These are phyloP conservation scores for Penicillium sp. DNA, from an alignment of 2,329 filamentous ascomycete genomes.

Conservation along the genomic window DNA sequence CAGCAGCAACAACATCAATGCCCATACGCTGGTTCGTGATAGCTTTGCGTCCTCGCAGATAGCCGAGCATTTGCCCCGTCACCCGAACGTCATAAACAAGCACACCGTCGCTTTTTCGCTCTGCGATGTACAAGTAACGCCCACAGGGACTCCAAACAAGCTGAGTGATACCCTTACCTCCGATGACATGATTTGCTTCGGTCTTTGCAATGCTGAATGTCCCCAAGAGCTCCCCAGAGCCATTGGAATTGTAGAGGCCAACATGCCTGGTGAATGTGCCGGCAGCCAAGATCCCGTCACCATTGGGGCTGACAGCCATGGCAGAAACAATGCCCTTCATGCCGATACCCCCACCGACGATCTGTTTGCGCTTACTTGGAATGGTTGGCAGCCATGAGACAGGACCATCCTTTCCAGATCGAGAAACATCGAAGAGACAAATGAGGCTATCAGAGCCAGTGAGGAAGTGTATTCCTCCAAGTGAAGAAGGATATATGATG, in stretches of 20 bases:
- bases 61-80: slow-evolving; percentile 52
- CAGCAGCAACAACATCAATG: slow-evolving; percentile 49
- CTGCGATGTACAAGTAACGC: slow-evolving; percentile 58
- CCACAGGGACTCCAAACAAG: slow-evolving; percentile 60
- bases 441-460: slow-evolving; percentile 57
- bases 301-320: slow-evolving; percentile 45
- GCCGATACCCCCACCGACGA: slow-evolving; percentile 47
- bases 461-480: slow-evolving; percentile 53
- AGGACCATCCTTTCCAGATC: slow-evolving; percentile 49
- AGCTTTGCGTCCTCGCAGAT: slow-evolving; percentile 48
- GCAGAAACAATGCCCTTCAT: slow-evolving; percentile 59
- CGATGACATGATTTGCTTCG: slow-evolving; percentile 38
- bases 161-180: slow-evolving; percentile 56
- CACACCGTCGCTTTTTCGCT: slow-evolving; percentile 56
- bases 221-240: slow-evolving; percentile 51
- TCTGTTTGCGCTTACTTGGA: slow-evolving; percentile 49
- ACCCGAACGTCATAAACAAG: slow-evolving; percentile 61
- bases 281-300: slow-evolving; percentile 54
- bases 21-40: slow-evolving; percentile 57
- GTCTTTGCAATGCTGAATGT: slow-evolving; percentile 50
- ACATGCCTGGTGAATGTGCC: slow-evolving; percentile 59
- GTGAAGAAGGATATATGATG: slow-evolving; percentile 51
- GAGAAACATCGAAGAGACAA: slow-evolving; percentile 56
- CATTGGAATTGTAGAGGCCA: slow-evolving; percentile 54
- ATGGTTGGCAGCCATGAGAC: slow-evolving; percentile 48